Evolutionary conservation across 108 stramenopile species (phyloP).

Genomic region (Epithemia pelagica): DNA sequence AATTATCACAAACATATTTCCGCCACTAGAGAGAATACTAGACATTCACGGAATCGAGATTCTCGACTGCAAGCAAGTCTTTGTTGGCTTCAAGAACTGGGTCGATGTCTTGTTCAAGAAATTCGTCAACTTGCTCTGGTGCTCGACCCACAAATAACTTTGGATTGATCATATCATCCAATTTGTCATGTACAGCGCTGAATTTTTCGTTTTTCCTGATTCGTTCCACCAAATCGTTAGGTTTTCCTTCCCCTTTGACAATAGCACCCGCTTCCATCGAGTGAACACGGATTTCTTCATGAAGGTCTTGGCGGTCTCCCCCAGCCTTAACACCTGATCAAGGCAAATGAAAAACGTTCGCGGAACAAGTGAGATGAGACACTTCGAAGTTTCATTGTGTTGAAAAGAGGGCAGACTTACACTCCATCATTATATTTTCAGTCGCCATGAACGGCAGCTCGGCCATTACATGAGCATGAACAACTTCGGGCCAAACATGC

Average conservation of each 20-base stretch:
- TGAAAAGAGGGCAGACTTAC: slow-evolving; percentile 73
- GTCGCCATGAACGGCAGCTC: slow-evolving; percentile 99
- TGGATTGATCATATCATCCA: slow-evolving; percentile 90
- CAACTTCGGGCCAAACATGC: slow-evolving; percentile 97
- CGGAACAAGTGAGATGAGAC: too few species aligned
- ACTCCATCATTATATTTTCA: slow-evolving; percentile 98
- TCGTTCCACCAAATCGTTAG: slow-evolving; percentile 95
- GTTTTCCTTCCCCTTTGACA: slow-evolving; percentile 96
- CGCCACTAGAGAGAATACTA: too few species aligned
- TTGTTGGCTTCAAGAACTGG: slow-evolving; percentile 83
- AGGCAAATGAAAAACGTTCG: slow-evolving; percentile 9
- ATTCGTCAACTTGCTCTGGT: slow-evolving; percentile 94
- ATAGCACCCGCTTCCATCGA: slow-evolving; percentile 97
- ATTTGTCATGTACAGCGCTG: slow-evolving; percentile 78
- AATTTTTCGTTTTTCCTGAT: slow-evolving; percentile 88
- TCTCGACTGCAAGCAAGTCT: slow-evolving; percentile 58
- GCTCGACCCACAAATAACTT: slow-evolving; percentile 90
- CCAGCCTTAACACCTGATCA: slow-evolving; percentile 89
- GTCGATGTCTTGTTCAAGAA: slow-evolving; percentile 80
- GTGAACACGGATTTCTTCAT: slow-evolving; percentile 96
- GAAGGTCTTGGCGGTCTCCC: slow-evolving; percentile 95
- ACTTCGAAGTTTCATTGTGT: too few species aligned
- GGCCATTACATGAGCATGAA: slow-evolving; percentile 88
- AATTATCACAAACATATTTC: too few species aligned
- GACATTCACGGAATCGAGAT: slow-evolving; percentile 92